Evolutionary conservation across 345 rosid species (phyloP), one percentile per base, ranked within the genome.

Genomic region (Populus nigra): DNA sequence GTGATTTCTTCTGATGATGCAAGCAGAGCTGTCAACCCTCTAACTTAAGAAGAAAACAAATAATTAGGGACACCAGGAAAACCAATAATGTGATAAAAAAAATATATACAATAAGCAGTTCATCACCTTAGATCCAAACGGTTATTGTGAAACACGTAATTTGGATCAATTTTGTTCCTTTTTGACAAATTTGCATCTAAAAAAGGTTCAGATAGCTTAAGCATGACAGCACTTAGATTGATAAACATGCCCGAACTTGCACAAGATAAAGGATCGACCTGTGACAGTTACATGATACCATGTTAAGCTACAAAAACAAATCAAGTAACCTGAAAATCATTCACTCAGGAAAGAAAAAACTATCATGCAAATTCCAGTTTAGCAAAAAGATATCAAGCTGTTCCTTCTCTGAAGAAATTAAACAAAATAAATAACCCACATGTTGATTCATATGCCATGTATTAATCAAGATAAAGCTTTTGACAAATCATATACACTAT

Each of bases 211-310:
- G 97, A 91, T 55, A 91, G 94, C 18, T 82, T 92, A 72, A 96
- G 99, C 98, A 94, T 92, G 45, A 94, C 94, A 77, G 98, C 98
- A 41, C 99, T 89, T 82, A 94, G 97, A 83, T 91, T 94, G 71
- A 91, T 92, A 88, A 94, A 96, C 99, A 93, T 96, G 84, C 99
- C 99, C 25, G 97, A 91, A 81, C 97, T 93, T 20, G 99, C 98
- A 88, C 98, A 90, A 76, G 96, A 90, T 69, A 94, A 72, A 73
- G 90, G 94, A 83, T 96, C 99, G 84, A 94, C 97, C 99, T 96
- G 89, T 39, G 68, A 87, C 74, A 79, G 35, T 81, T 68, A 76
- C 12, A 65, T 9, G 41, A 38, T 29, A 41, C 59, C n/a, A 69
- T 8, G 69, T 71, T n/a, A 77, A 63, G 16, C 13, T n/a, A 50